Evolutionary conservation across 306 rosid genomes (phyloP), one percentile per base, ranked within the genome.

Genomic region (Trichosanthes truncata): DNA sequence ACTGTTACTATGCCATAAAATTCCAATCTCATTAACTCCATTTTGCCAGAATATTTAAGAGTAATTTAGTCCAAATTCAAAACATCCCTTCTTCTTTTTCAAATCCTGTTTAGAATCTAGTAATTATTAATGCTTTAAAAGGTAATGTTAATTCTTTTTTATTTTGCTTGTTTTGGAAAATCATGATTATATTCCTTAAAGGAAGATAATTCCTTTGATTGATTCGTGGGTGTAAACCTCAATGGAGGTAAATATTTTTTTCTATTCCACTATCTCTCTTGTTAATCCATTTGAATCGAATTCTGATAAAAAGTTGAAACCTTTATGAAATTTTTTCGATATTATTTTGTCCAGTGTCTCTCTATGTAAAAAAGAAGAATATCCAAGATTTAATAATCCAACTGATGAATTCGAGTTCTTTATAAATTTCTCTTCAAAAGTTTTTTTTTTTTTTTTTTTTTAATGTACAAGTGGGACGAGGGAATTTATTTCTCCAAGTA

Each of bases 11-110:
- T 35, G 74, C 10, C 13, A 71, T 71, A 25, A 73, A 71, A 12
- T 67, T 67, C 18, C 74, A 45, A 23, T 49, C 78, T 74, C 60
- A 51, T 74, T 49, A 26, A 74, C 51, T 74, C 3, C 8, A 46
- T 17, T 14, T 74, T 74, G 40, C 25, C 59, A 23, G 23, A 46
- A 48, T 45, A 72, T 73, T 73, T 73, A 73, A 73, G 9, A 48
- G 15, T 43, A 74, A 74, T 51, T 74, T 74, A 74, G 46, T 74
- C 40, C 29, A 74, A 31, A 51, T 74, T 31, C 45, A 74, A 51
- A 51, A 74, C 45, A 26, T 26, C 11, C 31, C 15, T 14, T 7
- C 33, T 71, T 69, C 3, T 23, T 43, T 63, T 26, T 15, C 76
- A 67, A 38, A 67, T 67, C 77, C 56, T 46, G 13, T 73, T 73